These are phyloP conservation scores for Rhodomyrtus psidioides DNA, from an alignment of 441 rosid species.

Conservation along the genomic window DNA sequence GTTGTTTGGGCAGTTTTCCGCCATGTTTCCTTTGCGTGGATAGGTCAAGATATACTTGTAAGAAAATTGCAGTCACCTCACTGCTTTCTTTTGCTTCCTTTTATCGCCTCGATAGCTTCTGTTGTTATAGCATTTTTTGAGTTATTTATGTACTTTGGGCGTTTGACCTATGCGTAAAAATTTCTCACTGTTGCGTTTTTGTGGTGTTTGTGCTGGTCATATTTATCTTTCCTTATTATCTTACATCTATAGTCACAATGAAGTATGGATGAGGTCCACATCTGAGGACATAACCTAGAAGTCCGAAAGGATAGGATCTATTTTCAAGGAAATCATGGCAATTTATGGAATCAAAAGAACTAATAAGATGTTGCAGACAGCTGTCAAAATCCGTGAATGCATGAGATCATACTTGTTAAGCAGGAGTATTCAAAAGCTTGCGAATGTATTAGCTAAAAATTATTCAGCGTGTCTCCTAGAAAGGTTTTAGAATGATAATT, in stretches of 20 bases:
- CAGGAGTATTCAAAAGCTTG: neutral
- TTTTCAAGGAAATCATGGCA: neutral
- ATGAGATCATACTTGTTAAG: neutral
- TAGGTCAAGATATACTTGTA: slow-evolving; percentile 97
- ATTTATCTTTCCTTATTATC: neutral
- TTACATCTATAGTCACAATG: neutral
- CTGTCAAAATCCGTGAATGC: neutral
- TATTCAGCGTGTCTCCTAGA: neutral
- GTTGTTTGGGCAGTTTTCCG: slow-evolving; percentile 68
- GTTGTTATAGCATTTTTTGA: neutral
- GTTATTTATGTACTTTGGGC: neutral
- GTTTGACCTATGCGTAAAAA: neutral
- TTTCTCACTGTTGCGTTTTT: neutral
- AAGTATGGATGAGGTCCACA: neutral
- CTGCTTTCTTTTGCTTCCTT: neutral
- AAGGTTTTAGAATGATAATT: neutral
- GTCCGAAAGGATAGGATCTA: neutral
- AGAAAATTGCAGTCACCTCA: slow-evolving; percentile 11
- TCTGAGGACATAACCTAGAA: neutral
- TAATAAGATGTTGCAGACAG: neutral
- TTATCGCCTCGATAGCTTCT: neutral
- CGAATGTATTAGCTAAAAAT: neutral
- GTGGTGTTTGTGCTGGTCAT: neutral
- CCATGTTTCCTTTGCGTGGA: slow-evolving; percentile 66
- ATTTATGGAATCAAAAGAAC: neutral